These are phyloP conservation scores for Jatropha curcas DNA, from an alignment of 345 rosid genomes.

Conservation along the genomic window DNA sequence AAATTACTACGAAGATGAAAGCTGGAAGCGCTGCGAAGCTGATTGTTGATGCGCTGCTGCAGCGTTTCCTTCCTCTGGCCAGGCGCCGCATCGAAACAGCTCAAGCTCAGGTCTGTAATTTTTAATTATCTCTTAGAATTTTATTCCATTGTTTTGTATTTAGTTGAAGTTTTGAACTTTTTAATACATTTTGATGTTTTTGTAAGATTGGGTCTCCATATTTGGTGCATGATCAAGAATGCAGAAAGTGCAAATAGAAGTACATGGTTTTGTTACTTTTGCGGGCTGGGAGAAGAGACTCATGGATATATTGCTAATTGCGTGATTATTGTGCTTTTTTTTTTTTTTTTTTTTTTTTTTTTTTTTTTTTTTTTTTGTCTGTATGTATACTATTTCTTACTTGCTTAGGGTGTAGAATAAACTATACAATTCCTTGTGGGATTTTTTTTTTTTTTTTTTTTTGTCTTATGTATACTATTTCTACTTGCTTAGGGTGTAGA, in stretches of 20 bases:
- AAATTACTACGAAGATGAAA: constrained; percentile 50
- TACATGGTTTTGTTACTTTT: too few relatives aligned
- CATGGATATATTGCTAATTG: too few relatives aligned
- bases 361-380: too few relatives aligned
- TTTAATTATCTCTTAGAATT: constrained; percentile 15
- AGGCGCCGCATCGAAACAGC: constrained; percentile 98
- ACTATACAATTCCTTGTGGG: too few relatives aligned
- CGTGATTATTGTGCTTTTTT: too few relatives aligned
- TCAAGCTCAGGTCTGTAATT: constrained; percentile 76
- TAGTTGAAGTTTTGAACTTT: background rate
- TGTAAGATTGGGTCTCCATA: background rate
- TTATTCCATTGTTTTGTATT: background rate
- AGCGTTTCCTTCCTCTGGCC: constrained; percentile 94
- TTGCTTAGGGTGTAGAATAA: too few relatives aligned
- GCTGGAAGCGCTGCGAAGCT: constrained; percentile 91
- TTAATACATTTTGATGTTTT: background rate
- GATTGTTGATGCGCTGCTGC: constrained; percentile 94
- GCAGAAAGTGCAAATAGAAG: background rate
- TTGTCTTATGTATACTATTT: too few relatives aligned
- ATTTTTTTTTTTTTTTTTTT: too few relatives aligned
- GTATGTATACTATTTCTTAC: too few relatives aligned
- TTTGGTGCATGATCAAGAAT: background rate
- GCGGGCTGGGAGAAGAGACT: too few relatives aligned
- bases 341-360: too few relatives aligned
- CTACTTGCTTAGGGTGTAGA: background rate